Evolutionary conservation across 208 protist genomes (phyloP).

Genomic region (Lotmaria passim): DNA sequence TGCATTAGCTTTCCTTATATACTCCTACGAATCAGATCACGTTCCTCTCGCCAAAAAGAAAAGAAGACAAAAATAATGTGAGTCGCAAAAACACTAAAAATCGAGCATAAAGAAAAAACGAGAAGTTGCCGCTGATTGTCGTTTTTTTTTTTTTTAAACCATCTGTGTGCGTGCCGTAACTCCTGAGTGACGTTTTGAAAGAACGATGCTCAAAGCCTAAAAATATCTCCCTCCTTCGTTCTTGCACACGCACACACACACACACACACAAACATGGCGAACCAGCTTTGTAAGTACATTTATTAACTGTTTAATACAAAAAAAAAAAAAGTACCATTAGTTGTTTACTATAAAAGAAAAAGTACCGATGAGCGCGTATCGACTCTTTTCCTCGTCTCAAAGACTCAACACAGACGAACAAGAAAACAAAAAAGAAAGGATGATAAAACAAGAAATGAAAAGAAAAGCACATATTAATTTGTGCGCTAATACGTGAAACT

Average conservation of each 20-base stretch:
- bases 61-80: background rate
- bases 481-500: constrained; percentile 11
- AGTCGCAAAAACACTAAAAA: constrained; percentile 1
- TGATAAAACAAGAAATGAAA: constrained; percentile 8
- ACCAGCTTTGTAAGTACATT: background rate
- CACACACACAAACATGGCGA: background rate
- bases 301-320: background rate
- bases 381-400: background rate
- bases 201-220: constrained; percentile 1
- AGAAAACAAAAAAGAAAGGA: constrained; percentile 5
- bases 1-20: no score
- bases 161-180: background rate
- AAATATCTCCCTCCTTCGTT: background rate
- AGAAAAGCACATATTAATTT: constrained; percentile 4
- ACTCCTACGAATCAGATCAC: background rate
- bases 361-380: background rate
- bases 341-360: background rate
- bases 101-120: constrained; percentile 8
- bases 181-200: no score
- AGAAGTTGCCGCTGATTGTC: constrained; percentile 1
- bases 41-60: background rate
- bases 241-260: constrained; percentile 3
- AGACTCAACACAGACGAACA: background rate
- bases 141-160: background rate
- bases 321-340: no score